phyloP scores from a whole-genome alignment of 305 asterid genomes.

The Salvia sclarea region DNA sequence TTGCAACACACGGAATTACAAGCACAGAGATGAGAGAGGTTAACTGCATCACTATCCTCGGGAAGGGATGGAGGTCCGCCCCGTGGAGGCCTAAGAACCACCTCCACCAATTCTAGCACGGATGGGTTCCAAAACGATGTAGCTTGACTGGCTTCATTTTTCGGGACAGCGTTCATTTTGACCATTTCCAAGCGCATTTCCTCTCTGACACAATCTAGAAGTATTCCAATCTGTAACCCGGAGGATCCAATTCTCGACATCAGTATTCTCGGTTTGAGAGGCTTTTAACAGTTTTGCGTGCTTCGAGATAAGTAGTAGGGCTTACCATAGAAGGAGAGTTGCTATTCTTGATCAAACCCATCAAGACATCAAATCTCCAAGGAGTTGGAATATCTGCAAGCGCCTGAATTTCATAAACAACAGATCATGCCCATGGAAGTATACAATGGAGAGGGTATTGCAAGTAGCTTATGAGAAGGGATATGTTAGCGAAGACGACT shows the following conservation, averaged over 20 bases:
- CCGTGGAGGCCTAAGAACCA: conserved; percentile 71
- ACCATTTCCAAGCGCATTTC: conserved; percentile 56
- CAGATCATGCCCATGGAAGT: neutral
- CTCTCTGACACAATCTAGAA: conserved; percentile 66
- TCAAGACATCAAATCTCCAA: conserved; percentile 65
- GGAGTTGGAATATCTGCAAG: conserved; percentile 72
- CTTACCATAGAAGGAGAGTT: conserved; percentile 86
- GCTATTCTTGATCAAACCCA: conserved; percentile 64
- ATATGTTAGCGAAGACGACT: neutral
- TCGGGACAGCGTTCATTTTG: conserved; percentile 30
- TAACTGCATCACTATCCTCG: conserved; percentile 85
- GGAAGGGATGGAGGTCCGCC: conserved; percentile 95
- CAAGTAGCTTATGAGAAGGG: neutral
- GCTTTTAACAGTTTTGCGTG: conserved; percentile 9
- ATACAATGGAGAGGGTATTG: neutral
- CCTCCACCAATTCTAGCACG: conserved; percentile 71
- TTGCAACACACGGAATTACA: neutral
- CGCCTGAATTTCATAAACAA: conserved; percentile 34
- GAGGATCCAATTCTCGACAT: conserved; percentile 7
- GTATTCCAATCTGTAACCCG: conserved; percentile 63
- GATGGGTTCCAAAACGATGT: conserved; percentile 61
- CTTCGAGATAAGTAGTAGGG: conserved; percentile 30
- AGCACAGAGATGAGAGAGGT: conserved; percentile 30
- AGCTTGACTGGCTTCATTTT: conserved; percentile 30
- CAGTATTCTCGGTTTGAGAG: conserved; percentile 2